Evolutionary conservation across 176 grass and related monocot species (phyloP), one percentile per base, ranked within the genome.

Genomic region (Oryza meyeriana): DNA sequence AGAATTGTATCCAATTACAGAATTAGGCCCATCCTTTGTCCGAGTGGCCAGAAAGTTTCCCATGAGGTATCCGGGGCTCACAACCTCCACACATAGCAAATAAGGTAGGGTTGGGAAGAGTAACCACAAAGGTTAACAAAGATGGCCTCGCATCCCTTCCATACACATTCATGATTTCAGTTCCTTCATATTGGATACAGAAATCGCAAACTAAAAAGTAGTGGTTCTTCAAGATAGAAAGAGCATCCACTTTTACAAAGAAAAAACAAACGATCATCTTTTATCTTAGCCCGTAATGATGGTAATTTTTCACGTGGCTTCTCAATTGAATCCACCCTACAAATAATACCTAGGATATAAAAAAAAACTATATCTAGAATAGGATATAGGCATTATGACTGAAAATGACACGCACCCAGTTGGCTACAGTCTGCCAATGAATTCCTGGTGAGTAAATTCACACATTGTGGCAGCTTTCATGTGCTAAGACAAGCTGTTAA

Each of bases 391-490:
- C 10, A 77, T 18, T 5, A 42, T 31, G 39, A 94, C 18, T 55
- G 13, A 39, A 86, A 40, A 79, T 25, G 52, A 50, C 81, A 87
- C n/a, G n/a, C n/a, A n/a, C 97, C 97, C 97, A 58, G 96, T 87
- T 61, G 89, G 96, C 87, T 99, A 93, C 47, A 97, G 64, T 63
- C 94, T 92, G 85, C 88, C 81, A 83, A 92, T 76, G 75, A 97
- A 97, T 84, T 97, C 94, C 73, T 97, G 92, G 58, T 28, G 79
- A 78, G 94, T 90, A 75, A 99, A 99, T 87, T 99, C 97, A 90
- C 97, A 99, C 97, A 99, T 99, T 71, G 97, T 99, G 57, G 89
- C 97, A 45, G 97, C 97, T 91, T 96, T 99, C 97, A 99, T 99
- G 86, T 99, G 97, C 97, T 87, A 99, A 87, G 79, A 96, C 97